Conservation (phyloP, 768 basidiomycete genomes). For the Kwoniella newhampshirensis region DNA sequence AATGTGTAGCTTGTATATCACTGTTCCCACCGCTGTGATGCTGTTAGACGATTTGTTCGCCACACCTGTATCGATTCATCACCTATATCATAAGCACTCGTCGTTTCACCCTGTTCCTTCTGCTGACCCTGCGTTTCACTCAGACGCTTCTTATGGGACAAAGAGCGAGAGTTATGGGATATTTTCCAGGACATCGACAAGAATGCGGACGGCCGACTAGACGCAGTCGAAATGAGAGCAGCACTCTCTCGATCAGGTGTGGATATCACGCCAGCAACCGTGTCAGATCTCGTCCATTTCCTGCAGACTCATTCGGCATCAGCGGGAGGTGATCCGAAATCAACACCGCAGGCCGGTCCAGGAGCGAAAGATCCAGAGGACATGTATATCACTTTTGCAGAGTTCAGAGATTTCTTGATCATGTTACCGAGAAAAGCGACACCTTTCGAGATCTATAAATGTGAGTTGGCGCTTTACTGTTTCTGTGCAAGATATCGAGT, state of each 20-base stretch:
- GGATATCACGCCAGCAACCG: constrained; percentile 64
- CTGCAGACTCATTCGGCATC: constrained; percentile 63
- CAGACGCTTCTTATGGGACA: constrained; percentile 52
- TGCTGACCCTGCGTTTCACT: not conserved
- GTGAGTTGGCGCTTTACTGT: constrained; percentile 45
- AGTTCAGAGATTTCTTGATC: constrained; percentile 87
- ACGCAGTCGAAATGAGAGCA: constrained; percentile 63
- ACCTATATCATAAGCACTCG: no score
- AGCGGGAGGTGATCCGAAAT: constrained; percentile 1
- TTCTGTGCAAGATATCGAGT: no score
- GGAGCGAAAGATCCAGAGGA: constrained; percentile 50
- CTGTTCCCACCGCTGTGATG: not conserved
- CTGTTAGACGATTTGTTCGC: no score
- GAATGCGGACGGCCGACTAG: constrained; percentile 80
- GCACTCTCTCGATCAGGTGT: constrained; percentile 76
- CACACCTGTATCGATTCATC: no score
- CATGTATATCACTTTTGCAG: constrained; percentile 70
- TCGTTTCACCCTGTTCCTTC: no score
- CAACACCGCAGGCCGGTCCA: no score
- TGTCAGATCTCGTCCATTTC: constrained; percentile 76
- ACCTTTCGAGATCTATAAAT: constrained; percentile 73
- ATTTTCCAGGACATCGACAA: constrained; percentile 90
- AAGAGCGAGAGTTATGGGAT: constrained; percentile 71
- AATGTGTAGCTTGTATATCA: not conserved
- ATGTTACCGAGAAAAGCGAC: constrained; percentile 79